A percentile compares a stretch with the other conserved stretches of the same genome.
Conservation (phyloP, 2,329 filamentous ascomycete genomes). For the Delphinella strobiligena region DNA sequence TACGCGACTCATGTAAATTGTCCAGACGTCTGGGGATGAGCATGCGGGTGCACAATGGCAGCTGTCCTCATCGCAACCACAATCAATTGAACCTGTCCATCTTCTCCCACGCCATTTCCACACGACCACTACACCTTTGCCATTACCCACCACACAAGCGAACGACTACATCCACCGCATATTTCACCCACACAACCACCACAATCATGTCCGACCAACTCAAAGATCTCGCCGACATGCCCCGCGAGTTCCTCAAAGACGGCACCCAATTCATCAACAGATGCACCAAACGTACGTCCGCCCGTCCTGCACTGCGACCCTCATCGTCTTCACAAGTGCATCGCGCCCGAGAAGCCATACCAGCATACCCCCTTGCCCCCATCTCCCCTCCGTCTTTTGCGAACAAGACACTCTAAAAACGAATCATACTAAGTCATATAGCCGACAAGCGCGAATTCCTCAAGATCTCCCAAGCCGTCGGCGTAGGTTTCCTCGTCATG, state of each 20-base stretch:
- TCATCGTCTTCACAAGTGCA: not conserved
- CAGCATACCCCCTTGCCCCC: not conserved
- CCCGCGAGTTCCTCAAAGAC: slow-evolving; percentile 47
- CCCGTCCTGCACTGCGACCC: too few relatives aligned
- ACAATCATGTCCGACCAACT: slow-evolving; percentile 52
- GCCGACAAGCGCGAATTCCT: slow-evolving; percentile 47
- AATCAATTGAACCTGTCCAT: not conserved
- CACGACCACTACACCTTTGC: not conserved
- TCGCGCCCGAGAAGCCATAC: too few relatives aligned
- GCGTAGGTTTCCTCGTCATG: slow-evolving; percentile 59
- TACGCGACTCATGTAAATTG: too few relatives aligned
- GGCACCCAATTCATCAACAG: slow-evolving; percentile 37
- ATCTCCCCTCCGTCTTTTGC: slow-evolving; percentile 2
- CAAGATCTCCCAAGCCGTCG: slow-evolving; percentile 53
- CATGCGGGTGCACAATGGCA: too few relatives aligned
- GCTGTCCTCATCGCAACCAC: not conserved
- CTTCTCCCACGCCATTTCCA: not conserved
- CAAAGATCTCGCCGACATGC: slow-evolving; percentile 58
- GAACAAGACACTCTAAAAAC: not conserved
- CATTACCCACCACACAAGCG: not conserved
- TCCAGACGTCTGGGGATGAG: too few relatives aligned
- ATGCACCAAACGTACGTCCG: slow-evolving; percentile 33
- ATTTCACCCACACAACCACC: not conserved
- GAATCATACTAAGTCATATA: too few relatives aligned
- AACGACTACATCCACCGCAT: too few relatives aligned